Evolutionary conservation across 768 basidiomycete genomes (phyloP), one percentile per base, ranked within the genome.

Genomic region (Amylocystis lapponica): DNA sequence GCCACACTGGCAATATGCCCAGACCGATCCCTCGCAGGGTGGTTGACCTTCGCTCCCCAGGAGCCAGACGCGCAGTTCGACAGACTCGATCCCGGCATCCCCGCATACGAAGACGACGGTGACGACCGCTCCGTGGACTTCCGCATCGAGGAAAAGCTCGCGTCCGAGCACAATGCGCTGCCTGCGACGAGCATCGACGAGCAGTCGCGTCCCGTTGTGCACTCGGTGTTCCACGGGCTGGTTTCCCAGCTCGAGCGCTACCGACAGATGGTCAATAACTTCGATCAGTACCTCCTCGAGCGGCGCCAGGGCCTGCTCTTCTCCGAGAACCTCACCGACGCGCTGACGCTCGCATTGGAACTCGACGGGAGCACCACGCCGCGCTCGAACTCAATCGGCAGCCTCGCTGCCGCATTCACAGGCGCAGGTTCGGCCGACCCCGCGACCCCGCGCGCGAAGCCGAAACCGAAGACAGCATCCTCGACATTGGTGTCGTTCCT

Each of bases 291-390:
- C 55, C 76, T 98, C 3, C 61, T 79, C 2, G 90, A 98, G 63
- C 77, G 95, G 27, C 76, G 95, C 14, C 86, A 85, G 57, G 94
- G 93, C 2, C 71, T 98, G 8, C 65, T 95, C 14, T 96, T 95
- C 62, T 85, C 86, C 3, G 93, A 96, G 65, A 93, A 93, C 58
- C 67, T 96, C 27, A 86, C 82, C 6, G 95, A 97, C 54, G 94
- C 94, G 3, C 69, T 97, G 45, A 84, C 74, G 34, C 67, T 91
- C 35, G 74, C 71, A 12, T 66, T 92, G 42, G 84, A 92, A 45
- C 62, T 86, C 19, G 67, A 71, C 2, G 69, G 54, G 8, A 48
- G 48, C 26, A 27, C 41, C 16, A 27, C 40, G 14, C 30, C 46
- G 14, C 38, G 78, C 40, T 60, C 69, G 11, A 60, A 47, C 19